Evolutionary conservation across 331 rosid species (phyloP).

Genomic region (Acacia concinna): DNA sequence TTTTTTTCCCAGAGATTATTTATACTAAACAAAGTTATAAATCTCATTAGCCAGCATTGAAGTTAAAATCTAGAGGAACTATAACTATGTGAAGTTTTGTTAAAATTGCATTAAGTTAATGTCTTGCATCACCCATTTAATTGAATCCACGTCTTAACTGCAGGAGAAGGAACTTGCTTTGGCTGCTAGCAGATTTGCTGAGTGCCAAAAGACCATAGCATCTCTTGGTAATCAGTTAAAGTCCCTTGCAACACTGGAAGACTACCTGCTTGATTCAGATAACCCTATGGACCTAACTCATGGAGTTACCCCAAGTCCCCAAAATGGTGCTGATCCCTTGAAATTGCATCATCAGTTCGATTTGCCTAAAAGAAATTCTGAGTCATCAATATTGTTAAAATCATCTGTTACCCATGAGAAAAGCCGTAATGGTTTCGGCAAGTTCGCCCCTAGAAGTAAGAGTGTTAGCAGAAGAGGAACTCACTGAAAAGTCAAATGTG

Average conservation of each 20-base stretch:
- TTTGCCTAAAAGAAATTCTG: slow-evolving; percentile 34
- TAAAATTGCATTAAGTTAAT: slow-evolving; percentile 3
- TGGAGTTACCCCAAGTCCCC: slow-evolving; percentile 33
- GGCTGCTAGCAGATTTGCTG: slow-evolving; percentile 69
- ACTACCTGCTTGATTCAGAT: slow-evolving; percentile 59
- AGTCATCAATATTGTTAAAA: slow-evolving; percentile 36
- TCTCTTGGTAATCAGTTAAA: slow-evolving; percentile 73
- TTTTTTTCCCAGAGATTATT: background rate
- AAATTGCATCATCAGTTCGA: slow-evolving; percentile 28
- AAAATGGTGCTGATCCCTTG: slow-evolving; percentile 32
- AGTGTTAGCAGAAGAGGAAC: slow-evolving; percentile 36
- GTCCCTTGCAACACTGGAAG: slow-evolving; percentile 74
- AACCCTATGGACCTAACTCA: slow-evolving; percentile 31
- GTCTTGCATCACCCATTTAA: slow-evolving; percentile 4
- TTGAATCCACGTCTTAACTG: slow-evolving; percentile 26
- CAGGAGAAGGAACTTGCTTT: slow-evolving; percentile 78
- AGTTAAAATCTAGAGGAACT: background rate
- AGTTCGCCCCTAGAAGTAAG: slow-evolving; percentile 46
- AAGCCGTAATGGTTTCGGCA: slow-evolving; percentile 42
- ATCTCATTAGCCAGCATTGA: background rate
- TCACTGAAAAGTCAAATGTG: slow-evolving; percentile 19
- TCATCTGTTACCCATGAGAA: slow-evolving; percentile 36
- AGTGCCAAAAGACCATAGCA: slow-evolving; percentile 85
- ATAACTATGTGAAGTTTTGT: background rate
- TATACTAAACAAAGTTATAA: background rate